Evolutionary conservation across 805 yeast genomes (phyloP).

Genomic region (Myxozyma geophila): DNA sequence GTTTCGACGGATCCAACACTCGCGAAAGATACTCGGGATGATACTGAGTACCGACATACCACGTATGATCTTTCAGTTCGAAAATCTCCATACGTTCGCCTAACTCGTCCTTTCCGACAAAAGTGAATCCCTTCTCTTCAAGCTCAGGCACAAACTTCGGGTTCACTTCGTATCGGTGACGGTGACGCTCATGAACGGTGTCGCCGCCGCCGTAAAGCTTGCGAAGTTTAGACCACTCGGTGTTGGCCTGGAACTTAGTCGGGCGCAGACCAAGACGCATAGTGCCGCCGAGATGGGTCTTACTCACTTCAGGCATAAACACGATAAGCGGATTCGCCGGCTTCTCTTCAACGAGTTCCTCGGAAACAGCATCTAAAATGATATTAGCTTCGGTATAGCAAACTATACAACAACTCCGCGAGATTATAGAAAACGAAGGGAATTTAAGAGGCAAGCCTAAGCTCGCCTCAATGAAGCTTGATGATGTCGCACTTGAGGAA

Average conservation of each 20-base stretch:
- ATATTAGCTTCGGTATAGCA: slow-evolving; percentile 18
- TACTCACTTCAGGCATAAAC: slow-evolving; percentile 98
- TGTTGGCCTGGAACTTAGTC: slow-evolving; percentile 72
- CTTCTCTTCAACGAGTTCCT: slow-evolving; percentile 52
- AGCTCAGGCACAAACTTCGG: slow-evolving; percentile 74
- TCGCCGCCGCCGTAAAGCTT: slow-evolving; percentile 69
- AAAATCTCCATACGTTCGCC: slow-evolving; percentile 92
- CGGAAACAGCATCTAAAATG: slow-evolving; percentile 34
- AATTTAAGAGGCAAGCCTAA: background rate
- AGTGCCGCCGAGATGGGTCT: slow-evolving; percentile 95
- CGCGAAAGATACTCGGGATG: slow-evolving; percentile 98
- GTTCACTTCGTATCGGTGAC: slow-evolving; percentile 97
- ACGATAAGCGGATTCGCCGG: slow-evolving; percentile 75
- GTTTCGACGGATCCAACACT: slow-evolving; percentile 94
- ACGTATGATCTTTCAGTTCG: slow-evolving; percentile 86
- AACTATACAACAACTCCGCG: background rate
- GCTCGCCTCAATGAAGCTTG: background rate
- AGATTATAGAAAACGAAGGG: slow-evolving; percentile 1
- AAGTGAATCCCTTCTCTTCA: slow-evolving; percentile 78
- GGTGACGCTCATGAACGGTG: slow-evolving; percentile 87
- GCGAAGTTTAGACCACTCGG: slow-evolving; percentile 72
- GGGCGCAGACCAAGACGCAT: slow-evolving; percentile 97
- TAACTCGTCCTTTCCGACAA: slow-evolving; percentile 91
- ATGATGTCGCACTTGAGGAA: slow-evolving; percentile 35
- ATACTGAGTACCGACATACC: slow-evolving; percentile 93